Conservation (phyloP, 352 stramenopile species). For the Phytophthora cactorum region DNA sequence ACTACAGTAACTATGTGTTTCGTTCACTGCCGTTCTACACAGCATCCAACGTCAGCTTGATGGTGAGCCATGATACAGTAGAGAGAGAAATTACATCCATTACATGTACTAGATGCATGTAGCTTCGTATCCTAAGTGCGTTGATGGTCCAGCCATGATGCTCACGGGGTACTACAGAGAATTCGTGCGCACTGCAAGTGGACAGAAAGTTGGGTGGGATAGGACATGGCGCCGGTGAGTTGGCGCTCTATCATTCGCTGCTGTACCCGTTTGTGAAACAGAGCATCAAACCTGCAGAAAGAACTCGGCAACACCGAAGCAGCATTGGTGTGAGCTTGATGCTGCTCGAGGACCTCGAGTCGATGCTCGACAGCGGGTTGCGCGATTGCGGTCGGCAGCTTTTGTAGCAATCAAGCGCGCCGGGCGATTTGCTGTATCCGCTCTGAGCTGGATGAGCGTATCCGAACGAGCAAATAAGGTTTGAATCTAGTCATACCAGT, state of each 20-base stretch:
- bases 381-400: not conserved
- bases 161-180: constrained; percentile 6
- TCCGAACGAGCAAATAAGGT: not conserved
- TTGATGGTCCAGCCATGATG: not conserved
- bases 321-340: not conserved
- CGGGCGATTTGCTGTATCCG: not conserved
- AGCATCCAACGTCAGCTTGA: too few species aligned
- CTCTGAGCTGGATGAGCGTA: too few species aligned
- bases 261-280: not conserved
- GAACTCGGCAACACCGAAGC: not conserved
- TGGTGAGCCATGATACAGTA: not conserved
- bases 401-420: not conserved
- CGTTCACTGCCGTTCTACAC: constrained; percentile 7
- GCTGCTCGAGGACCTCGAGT: too few species aligned
- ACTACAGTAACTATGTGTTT: constrained; percentile 1
- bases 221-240: constrained; percentile 15
- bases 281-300: not conserved
- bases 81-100: too few species aligned
- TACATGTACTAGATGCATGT: too few species aligned
- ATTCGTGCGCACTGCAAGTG: not conserved
- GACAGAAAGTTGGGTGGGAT: constrained; percentile 24
- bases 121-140: too few species aligned
- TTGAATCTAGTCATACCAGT: not conserved
- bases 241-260: constrained; percentile 9
- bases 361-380: too few species aligned